These are phyloP conservation scores for Xylaria longipes DNA, from an alignment of 495 filamentous ascomycete species.

Conservation along the genomic window DNA sequence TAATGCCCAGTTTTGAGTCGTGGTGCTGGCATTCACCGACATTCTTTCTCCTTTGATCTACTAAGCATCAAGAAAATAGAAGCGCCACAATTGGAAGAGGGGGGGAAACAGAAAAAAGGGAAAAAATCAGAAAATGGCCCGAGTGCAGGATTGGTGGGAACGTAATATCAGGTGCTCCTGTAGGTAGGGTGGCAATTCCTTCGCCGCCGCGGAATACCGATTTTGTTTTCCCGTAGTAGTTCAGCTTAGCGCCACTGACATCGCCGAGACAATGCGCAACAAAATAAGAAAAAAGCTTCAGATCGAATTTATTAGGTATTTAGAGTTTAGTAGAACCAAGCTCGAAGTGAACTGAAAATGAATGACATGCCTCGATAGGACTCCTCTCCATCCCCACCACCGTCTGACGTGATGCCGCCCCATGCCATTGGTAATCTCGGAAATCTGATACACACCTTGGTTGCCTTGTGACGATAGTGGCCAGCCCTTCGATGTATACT, in stretches of 20 bases:
- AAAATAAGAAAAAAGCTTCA: neutral
- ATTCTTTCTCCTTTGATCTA: neutral
- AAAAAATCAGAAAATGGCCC: neutral
- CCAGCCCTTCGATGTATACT: neutral
- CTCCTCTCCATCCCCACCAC: neutral
- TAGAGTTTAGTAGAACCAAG: neutral
- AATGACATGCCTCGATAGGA: neutral
- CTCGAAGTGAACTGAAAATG: neutral
- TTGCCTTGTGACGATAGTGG: neutral
- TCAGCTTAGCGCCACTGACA: conserved; percentile 3
- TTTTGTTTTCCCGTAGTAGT: neutral
- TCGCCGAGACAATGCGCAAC: neutral
- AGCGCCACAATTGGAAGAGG: too few relatives aligned
- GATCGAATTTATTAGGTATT: neutral
- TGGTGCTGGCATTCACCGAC: neutral
- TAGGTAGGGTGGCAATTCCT: neutral
- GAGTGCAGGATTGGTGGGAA: neutral
- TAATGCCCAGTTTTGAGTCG: neutral
- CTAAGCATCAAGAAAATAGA: too few relatives aligned
- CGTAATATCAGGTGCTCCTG: neutral
- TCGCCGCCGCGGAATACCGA: neutral
- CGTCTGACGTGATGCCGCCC: neutral
- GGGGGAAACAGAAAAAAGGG: neutral
- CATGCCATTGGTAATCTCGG: neutral
- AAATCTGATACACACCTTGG: neutral